Conservation (phyloP, 345 rosid genomes). For the rapeseed (Brassica napus) region DNA sequence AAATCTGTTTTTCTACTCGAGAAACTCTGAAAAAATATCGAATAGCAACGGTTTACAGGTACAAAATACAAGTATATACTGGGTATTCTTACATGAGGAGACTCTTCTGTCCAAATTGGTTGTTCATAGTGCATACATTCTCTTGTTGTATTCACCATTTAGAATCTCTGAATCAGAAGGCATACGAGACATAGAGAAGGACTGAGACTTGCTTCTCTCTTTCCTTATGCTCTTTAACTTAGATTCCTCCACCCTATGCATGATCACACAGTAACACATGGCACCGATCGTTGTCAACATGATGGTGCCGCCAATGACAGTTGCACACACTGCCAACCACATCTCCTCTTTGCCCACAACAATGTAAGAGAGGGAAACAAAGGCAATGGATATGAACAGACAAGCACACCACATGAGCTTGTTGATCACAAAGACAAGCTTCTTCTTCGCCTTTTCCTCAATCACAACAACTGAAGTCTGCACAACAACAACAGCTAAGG, state of each 20-base stretch:
- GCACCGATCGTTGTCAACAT: constrained; percentile 98
- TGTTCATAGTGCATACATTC: constrained; percentile 69
- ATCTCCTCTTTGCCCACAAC: constrained; percentile 77
- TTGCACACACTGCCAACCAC: constrained; percentile 89
- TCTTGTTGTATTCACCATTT: constrained; percentile 72
- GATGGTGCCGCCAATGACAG: constrained; percentile 72
- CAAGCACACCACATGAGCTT: constrained; percentile 99
- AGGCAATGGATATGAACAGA: constrained; percentile 87
- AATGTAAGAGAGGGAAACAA: constrained; percentile 83
- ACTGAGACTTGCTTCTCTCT: constrained; percentile 75
- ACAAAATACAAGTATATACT: constrained; percentile 35
- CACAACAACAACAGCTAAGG: constrained; percentile 98
- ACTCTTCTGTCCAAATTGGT: neutral
- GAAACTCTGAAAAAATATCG: constrained; percentile 19
- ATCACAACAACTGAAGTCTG: constrained; percentile 99
- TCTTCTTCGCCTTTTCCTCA: constrained; percentile 93
- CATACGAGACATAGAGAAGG: constrained; percentile 70
- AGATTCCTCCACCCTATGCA: constrained; percentile 85
- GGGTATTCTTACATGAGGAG: constrained; percentile 30
- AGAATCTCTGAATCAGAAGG: constrained; percentile 76
- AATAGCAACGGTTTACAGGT: constrained; percentile 25
- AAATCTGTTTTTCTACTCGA: constrained; percentile 32
- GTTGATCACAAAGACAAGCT: constrained; percentile 95
- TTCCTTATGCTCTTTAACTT: constrained; percentile 73
- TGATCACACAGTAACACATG: constrained; percentile 85